phyloP scores from a whole-genome alignment of 148 eudicot genomes.

The Selenicereus undatus region DNA sequence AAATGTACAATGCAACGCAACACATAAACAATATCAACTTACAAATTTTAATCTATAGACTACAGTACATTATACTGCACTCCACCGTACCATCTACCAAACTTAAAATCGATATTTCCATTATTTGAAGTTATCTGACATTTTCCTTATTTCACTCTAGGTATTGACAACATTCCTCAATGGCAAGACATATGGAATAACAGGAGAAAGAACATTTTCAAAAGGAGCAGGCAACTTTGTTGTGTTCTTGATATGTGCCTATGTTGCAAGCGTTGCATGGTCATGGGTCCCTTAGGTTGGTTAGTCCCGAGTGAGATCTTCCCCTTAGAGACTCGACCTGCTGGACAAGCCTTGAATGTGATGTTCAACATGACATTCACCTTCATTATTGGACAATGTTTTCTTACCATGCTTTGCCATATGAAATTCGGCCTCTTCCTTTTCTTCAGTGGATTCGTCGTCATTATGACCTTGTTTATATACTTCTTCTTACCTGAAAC shows the following conservation, averaged over 20 bases:
- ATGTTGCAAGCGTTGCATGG: neutral
- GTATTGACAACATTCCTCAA: neutral
- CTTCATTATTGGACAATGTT: neutral
- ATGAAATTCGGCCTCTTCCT: neutral
- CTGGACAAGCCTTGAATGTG: neutral
- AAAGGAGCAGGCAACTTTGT: neutral
- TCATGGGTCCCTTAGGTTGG: neutral
- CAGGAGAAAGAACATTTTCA: neutral
- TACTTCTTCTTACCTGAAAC: neutral
- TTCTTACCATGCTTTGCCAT: neutral
- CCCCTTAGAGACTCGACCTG: neutral
- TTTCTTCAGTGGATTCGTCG: neutral
- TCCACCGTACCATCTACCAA: too few species aligned
- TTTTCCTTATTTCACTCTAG: neutral
- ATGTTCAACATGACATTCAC: neutral
- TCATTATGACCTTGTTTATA: neutral
- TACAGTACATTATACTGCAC: too few species aligned
- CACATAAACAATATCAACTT: too few species aligned
- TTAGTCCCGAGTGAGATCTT: neutral
- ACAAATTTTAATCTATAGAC: too few species aligned
- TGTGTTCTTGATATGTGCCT: neutral
- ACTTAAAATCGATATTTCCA: too few species aligned
- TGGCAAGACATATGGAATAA: neutral
- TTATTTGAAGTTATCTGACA: too few species aligned
- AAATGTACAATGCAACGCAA: too few species aligned